These are phyloP conservation scores for Hanseniaspora sp. DNA, from an alignment of 1,139 yeast species.

Conservation along the genomic window DNA sequence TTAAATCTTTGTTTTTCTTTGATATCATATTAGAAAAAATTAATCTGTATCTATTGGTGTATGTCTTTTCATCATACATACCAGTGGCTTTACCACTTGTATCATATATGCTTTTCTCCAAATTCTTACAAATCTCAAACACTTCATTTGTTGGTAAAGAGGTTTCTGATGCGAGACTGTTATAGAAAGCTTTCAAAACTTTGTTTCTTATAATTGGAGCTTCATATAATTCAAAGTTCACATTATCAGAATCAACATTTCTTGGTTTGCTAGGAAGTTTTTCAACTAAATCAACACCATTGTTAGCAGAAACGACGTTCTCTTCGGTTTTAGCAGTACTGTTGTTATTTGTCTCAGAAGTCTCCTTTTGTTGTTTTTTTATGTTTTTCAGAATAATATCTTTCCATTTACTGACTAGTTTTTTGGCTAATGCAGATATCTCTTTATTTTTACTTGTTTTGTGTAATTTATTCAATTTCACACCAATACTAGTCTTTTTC, in stretches of 20 bases:
- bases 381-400: slow-evolving; percentile 21
- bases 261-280: slow-evolving; percentile 45
- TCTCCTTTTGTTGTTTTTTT: slow-evolving; percentile 15
- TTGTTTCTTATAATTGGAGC: slow-evolving; percentile 45
- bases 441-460: slow-evolving; percentile 32
- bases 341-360: slow-evolving; percentile 14
- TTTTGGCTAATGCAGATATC: slow-evolving; percentile 17
- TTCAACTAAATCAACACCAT: slow-evolving; percentile 29
- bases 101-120: slow-evolving; percentile 53
- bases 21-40: slow-evolving; percentile 77
- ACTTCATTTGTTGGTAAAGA: slow-evolving; percentile 45
- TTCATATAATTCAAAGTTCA: slow-evolving; percentile 49
- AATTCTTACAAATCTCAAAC: slow-evolving; percentile 52
- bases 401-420: slow-evolving; percentile 27
- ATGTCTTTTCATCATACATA: slow-evolving; percentile 30
- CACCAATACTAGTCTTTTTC: slow-evolving; percentile 95
- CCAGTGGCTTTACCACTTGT: slow-evolving; percentile 15
- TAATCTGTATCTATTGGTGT: slow-evolving; percentile 72
- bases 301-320: slow-evolving; percentile 18
- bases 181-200: slow-evolving; percentile 71
- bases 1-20: slow-evolving; percentile 75
- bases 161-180: slow-evolving; percentile 79
- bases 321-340: slow-evolving; percentile 16
- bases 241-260: slow-evolving; percentile 53
- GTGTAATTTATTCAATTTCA: slow-evolving; percentile 80